Evolutionary conservation across 2,329 filamentous ascomycete species (phyloP), one percentile per base, ranked within the genome.

Genomic region (Botrytis pseudocinerea): DNA sequence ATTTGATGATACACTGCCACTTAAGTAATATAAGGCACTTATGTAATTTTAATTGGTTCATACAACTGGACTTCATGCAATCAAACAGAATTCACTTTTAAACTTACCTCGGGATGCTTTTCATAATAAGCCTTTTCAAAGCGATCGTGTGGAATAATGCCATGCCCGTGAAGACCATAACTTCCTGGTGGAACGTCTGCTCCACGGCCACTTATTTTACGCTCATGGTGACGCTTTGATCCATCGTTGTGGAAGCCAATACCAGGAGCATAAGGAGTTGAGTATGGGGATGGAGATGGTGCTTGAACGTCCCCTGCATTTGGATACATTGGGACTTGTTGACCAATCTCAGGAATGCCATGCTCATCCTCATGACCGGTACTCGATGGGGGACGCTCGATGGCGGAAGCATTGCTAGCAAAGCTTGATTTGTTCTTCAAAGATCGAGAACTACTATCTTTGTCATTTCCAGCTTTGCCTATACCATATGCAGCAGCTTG

Each of bases 291-390:
- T 1, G 95, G 94, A 2, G 95, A 96, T 3, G 96, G 96, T 22
- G 96, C 96, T 84, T 99, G 96, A 16, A 98, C 96, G 81, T 98
- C 95, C 75, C 96, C 96, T 61, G 96, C 93, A 81, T 96, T 90
- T 70, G 91, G 92, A 80, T 96, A 92, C 93, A 99, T 96, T 68
- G 96, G 96, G 57, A 99, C 95, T 80, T 95, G 92, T 79, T 93
- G 90, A 65, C 95, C 95, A 77, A 98, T 96, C 80, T 97, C 93
- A 2, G 95, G 95, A 78, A 98, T 97, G 35, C 95, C 95, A 72
- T 94, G 91, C 76, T 96, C 93, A 63, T 95, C 92, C 28, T 92
- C 92, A 66, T 65, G 60, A 32, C 65, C 48, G 59, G 83, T 80
- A 76, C 87, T 80, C 20, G 89, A 90, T 62, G 82, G 83, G 12